phyloP scores from a whole-genome alignment of 2,329 filamentous ascomycete species.

The Cordyceps cateniannulata region DNA sequence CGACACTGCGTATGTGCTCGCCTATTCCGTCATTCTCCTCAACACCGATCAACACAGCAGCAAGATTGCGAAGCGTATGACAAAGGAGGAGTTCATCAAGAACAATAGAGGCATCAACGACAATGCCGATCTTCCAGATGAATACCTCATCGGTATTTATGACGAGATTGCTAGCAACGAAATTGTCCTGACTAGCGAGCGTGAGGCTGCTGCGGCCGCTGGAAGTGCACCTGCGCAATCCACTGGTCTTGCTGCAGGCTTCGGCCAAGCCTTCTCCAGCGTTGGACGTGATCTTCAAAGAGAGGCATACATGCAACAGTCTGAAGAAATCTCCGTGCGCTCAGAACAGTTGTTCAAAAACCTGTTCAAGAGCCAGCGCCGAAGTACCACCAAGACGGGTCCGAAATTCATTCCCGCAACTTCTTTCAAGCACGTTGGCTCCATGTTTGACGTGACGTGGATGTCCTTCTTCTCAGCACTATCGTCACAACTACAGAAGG shows the following conservation, averaged over 20 bases:
- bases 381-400: constrained; percentile 63
- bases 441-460: constrained; percentile 99
- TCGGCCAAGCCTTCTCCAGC: constrained; percentile 84
- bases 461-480: constrained; percentile 97
- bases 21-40: constrained; percentile 93
- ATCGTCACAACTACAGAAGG: constrained; percentile 88
- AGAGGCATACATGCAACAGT: constrained; percentile 91
- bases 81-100: constrained; percentile 95
- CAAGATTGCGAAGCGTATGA: constrained; percentile 83
- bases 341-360: constrained; percentile 87
- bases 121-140: constrained; percentile 83
- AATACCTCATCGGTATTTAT: constrained; percentile 83
- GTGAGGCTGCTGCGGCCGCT: constrained; percentile 77
- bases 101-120: constrained; percentile 99
- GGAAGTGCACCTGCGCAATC: constrained; percentile 55
- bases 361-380: constrained; percentile 81
- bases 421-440: constrained; percentile 88
- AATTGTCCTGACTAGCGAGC: constrained; percentile 89
- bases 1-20: constrained; percentile 91
- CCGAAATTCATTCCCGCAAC: constrained; percentile 84
- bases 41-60: constrained; percentile 93
- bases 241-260: constrained; percentile 69
- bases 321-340: constrained; percentile 75
- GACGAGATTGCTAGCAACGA: constrained; percentile 90
- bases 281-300: constrained; percentile 86